phyloP scores from a whole-genome alignment of 1,139 yeast species.

The Kodamaea sp. region DNA sequence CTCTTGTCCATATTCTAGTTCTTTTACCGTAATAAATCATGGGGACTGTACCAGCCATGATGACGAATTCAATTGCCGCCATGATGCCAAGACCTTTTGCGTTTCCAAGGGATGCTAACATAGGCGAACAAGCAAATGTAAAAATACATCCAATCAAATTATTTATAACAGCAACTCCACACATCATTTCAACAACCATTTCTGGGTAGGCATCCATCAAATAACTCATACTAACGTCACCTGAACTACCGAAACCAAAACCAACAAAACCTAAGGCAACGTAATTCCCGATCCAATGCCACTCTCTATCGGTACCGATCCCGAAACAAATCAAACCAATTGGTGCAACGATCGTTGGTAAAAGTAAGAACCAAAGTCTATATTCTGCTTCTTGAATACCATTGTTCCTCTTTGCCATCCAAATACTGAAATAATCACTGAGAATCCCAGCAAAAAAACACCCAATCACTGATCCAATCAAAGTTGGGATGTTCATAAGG shows the following conservation, averaged over 20 bases:
- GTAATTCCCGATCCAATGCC: constrained; percentile 34
- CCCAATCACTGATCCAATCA: constrained; percentile 38
- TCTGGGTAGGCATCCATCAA: constrained; percentile 42
- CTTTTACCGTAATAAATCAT: constrained; percentile 33
- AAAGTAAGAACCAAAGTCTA: constrained; percentile 31
- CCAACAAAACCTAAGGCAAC: constrained; percentile 37
- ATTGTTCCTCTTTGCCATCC: constrained; percentile 35
- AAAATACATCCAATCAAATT: constrained; percentile 37
- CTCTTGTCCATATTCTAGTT: constrained; percentile 35
- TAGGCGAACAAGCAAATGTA: constrained; percentile 40
- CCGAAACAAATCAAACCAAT: constrained; percentile 36
- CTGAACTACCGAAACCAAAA: constrained; percentile 36
- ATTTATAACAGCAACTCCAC: constrained; percentile 35
- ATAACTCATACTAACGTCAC: constrained; percentile 37
- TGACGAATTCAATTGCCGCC: constrained; percentile 30
- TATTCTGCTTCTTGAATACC: constrained; percentile 40
- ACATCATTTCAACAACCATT: constrained; percentile 36
- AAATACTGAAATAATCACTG: constrained; percentile 35
- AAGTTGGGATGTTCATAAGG: constrained; percentile 36
- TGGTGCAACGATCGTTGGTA: constrained; percentile 37
- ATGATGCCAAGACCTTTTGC: constrained; percentile 34
- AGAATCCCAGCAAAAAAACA: constrained; percentile 38
- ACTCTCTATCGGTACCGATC: constrained; percentile 28
- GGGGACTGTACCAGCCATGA: constrained; percentile 27
- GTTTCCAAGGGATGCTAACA: constrained; percentile 32